phyloP scores from a whole-genome alignment of 2,329 filamentous ascomycete species.

The Cadophora malorum region DNA sequence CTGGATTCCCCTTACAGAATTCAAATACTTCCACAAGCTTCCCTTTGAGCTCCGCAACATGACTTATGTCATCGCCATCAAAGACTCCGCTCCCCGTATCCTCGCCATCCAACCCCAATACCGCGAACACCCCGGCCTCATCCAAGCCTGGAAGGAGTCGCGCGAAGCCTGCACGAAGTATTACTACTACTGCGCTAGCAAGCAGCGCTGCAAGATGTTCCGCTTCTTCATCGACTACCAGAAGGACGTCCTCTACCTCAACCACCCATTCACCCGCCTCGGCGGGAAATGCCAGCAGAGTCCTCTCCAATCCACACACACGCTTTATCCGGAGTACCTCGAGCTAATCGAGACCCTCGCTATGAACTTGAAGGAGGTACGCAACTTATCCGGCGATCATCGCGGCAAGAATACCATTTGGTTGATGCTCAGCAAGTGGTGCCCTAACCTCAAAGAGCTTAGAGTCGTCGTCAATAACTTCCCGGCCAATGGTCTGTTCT shows the following conservation, averaged over 20 bases:
- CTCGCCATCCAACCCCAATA: conserved; percentile 16
- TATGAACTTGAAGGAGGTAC: conserved; percentile 10
- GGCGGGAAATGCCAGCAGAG: conserved; percentile 3
- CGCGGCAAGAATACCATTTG: conserved; percentile 11
- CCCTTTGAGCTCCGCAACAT: conserved; percentile 20
- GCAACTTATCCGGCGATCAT: background rate
- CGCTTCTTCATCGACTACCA: conserved; percentile 13
- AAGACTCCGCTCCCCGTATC: conserved; percentile 1
- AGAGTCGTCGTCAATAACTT: conserved; percentile 6
- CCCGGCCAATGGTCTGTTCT: background rate
- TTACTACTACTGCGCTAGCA: conserved; percentile 16
- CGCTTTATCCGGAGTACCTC: conserved; percentile 6
- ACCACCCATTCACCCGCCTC: conserved; percentile 5
- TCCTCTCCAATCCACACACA: conserved; percentile 1
- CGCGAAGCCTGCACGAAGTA: conserved; percentile 8
- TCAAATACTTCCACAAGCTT: conserved; percentile 17
- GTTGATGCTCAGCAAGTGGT: conserved; percentile 6
- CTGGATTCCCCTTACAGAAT: background rate
- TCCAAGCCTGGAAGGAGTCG: conserved; percentile 13
- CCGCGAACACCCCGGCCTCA: conserved; percentile 6
- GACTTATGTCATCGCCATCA: conserved; percentile 11
- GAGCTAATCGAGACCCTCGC: conserved; percentile 2
- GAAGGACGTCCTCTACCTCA: conserved; percentile 14
- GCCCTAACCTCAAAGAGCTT: conserved; percentile 7
- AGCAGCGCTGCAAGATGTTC: conserved; percentile 13